Base-by-base conservation (phyloP, 495 filamentous ascomycete species). In the Astrothelium macrocarpum region DNA sequence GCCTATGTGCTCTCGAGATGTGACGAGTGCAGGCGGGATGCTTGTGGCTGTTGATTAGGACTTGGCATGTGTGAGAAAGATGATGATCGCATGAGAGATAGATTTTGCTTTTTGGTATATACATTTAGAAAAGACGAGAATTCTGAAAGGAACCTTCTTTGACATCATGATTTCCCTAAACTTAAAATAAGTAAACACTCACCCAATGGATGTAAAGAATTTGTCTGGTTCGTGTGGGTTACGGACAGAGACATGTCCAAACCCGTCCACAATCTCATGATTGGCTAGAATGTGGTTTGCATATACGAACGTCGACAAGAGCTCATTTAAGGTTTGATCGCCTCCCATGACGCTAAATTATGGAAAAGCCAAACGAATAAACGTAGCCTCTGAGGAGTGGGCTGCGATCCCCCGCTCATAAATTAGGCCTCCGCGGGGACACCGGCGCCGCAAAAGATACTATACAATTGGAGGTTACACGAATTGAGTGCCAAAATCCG, bases 241-340 rank as follows among this genome's bases (percentile, higher is more conserved):
- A 10, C 73, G 69, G 16, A 74, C 72, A 16, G 68, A 71, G 26
- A 77, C 72, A 65, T 77, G 73, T 42, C 73, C 73, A 49, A 49
- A 49, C 9, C 43, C 43, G 43, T 49, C 43, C 3, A 20, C 43
- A 18, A 49, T 49, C 34, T 14, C 34, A 14, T 39, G 34, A 39
- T 39, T 5, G 14, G 34, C 34, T 5, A 39, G 34, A 39, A 39
- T 39, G 34, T 39, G 34, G 14, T 39, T 39, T 14, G 34, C 34
- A 39, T 39, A 5, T 39, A 39, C 14, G 14, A 39, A 39, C 34
- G 34, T 39, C 34, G 34, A 39, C 14, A 39, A 39, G 34, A 14
- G 5, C 14, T 39, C 34, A 5, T 5, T 39, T 39, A 39, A 5
- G 34, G 5, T 5, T 14, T 49, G 43, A 5, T 49, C n/a, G 43